Conservation (phyloP, 768 basidiomycete species). For the Mycena haematopus region DNA sequence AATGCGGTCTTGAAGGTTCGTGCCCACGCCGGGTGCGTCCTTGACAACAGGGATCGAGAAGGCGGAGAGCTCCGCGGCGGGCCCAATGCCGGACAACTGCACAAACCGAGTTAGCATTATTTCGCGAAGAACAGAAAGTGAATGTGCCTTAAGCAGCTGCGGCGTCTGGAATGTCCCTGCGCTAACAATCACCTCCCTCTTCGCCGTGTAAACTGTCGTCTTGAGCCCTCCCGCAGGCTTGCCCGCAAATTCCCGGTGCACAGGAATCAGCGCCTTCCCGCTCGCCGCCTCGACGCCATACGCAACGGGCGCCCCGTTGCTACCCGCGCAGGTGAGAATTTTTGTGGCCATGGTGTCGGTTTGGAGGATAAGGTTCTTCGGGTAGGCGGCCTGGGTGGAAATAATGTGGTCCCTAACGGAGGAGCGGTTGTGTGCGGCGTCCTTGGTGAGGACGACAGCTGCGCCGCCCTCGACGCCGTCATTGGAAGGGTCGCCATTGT, state of each 20-base stretch:
- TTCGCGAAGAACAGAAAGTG: neutral
- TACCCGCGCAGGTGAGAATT: constrained; percentile 17
- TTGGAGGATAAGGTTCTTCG: constrained; percentile 13
- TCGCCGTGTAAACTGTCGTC: constrained; percentile 8
- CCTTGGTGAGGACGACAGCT: constrained; percentile 21
- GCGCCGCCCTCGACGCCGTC: constrained; percentile 22
- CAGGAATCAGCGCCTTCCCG: constrained; percentile 12
- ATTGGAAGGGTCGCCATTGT: constrained; percentile 17
- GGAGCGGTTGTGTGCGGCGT: constrained; percentile 17
- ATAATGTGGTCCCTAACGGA: constrained; percentile 22
- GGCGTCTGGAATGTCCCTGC: constrained; percentile 27
- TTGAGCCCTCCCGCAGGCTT: constrained; percentile 14
- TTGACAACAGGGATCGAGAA: constrained; percentile 15
- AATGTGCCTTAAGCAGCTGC: constrained; percentile 25
- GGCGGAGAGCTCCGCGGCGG: constrained; percentile 7
- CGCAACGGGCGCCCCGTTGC: neutral
- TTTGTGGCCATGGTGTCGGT: constrained; percentile 21
- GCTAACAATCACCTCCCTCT: constrained; percentile 49
- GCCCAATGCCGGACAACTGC: constrained; percentile 38
- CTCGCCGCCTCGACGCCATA: constrained; percentile 22
- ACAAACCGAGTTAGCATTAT: neutral
- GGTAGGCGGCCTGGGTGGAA: neutral
- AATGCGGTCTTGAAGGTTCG: constrained; percentile 48
- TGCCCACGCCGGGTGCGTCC: constrained; percentile 23
- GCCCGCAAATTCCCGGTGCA: constrained; percentile 15